Conservation (phyloP, 2,329 filamentous ascomycete species). For the Colletotrichum godetiae region DNA sequence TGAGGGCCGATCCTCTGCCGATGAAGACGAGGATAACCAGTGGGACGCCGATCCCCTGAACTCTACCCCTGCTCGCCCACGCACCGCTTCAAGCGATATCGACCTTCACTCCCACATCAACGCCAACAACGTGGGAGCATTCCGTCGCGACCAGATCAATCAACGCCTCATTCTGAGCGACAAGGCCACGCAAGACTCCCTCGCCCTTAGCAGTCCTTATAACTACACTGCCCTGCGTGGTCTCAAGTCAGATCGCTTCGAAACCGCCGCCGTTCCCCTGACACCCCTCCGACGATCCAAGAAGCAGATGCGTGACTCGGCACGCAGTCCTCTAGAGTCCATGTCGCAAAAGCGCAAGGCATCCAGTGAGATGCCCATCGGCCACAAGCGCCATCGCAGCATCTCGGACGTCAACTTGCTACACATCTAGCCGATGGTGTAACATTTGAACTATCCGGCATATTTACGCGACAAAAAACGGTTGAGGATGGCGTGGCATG, state of each 20-base stretch:
- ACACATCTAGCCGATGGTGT: conserved; percentile 49
- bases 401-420: conserved; percentile 67
- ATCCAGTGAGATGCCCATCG: conserved; percentile 52
- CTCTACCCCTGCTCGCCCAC: conserved; percentile 63
- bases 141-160: conserved; percentile 76
- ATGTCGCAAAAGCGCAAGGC: conserved; percentile 67
- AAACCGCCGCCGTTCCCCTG: conserved; percentile 74
- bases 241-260: conserved; percentile 74
- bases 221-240: conserved; percentile 70
- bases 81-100: conserved; percentile 60
- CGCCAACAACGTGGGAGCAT: conserved; percentile 78
- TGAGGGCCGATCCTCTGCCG: conserved; percentile 68
- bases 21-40: conserved; percentile 65
- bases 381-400: conserved; percentile 69
- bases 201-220: conserved; percentile 71
- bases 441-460: conserved; percentile 24
- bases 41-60: conserved; percentile 60
- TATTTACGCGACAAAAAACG: conserved; percentile 47
- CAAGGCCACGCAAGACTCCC: conserved; percentile 70
- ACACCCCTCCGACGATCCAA: conserved; percentile 74
- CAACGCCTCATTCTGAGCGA: conserved; percentile 70
- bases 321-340: conserved; percentile 62
- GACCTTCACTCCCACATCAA: conserved; percentile 70
- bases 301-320: conserved; percentile 54
- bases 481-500: conserved; percentile 57